Base-by-base conservation (phyloP, 2,329 filamentous ascomycete species). In the Nannizzia gypsea region DNA sequence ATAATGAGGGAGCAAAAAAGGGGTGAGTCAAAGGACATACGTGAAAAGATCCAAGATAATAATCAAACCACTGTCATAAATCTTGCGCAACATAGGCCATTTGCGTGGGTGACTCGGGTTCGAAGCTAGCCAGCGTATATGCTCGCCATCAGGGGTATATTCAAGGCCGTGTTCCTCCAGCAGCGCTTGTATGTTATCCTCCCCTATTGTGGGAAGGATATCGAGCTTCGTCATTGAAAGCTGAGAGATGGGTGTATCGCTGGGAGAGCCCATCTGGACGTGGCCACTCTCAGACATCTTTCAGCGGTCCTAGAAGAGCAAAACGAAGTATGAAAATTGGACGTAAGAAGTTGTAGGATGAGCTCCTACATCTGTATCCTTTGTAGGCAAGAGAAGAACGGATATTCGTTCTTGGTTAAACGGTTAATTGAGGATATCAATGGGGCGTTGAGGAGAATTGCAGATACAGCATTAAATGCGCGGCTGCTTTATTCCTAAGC, bases 101-200 rank as follows among this genome's bases (percentile, higher is more conserved):
- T 50, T 50, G 8, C 44, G 44, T 2, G 44, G 44, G 22, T 50
- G 44, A 9, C 26, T 50, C 20, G 22, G 44, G 22, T 50, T 50
- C 8, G 44, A 50, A 22, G 20, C 11, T 50, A 26, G 22, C 44
- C 44, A 50, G 20, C 44, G 44, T 28, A 50, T 15, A 11, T 50
- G 44, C 44, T 50, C 44, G 44, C 44, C 44, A 50, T 50, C 44
- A 26, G 22, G 44, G 44, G 44, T 50, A 50, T 50, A 50, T 50
- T 50, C 44, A 50, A 50, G 44, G 4, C 44, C 44, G 22, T 50
- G 20, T 50, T 24, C 44, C 22, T 50, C 20, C 5, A 50, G 20
- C 11, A 50, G 44, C 26, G 44, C 22, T 15, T 15, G 22, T 15
- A 50, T 20, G 20, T 26, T 26, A 15, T 50, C 22, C 20, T 50